A percentile compares a stretch with the other conserved stretches of the same genome.
phyloP scores from a whole-genome alignment of 495 filamentous ascomycete genomes.

The Saxophila tyrrhenica region DNA sequence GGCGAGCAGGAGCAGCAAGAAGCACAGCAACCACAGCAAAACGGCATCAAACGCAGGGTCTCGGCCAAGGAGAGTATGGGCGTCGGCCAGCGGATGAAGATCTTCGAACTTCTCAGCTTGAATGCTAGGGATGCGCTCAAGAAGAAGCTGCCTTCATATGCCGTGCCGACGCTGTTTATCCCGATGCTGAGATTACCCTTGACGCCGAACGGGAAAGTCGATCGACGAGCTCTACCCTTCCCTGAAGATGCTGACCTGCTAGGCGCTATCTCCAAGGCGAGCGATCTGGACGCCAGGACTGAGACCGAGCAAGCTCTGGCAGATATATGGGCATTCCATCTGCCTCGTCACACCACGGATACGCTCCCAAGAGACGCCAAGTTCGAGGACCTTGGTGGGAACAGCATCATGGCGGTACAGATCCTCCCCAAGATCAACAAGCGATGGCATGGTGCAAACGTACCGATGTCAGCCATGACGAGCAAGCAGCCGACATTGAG shows the following conservation, averaged over 20 bases:
- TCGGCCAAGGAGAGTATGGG: slow-evolving; percentile 16
- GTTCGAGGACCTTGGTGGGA: slow-evolving; percentile 85
- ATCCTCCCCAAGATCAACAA: slow-evolving; percentile 61
- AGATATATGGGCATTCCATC: slow-evolving; percentile 54
- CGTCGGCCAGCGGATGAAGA: slow-evolving; percentile 15
- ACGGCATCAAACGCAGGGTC: slow-evolving; percentile 40
- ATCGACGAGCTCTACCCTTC: slow-evolving; percentile 83
- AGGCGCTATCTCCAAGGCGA: slow-evolving; percentile 31
- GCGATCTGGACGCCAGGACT: slow-evolving; percentile 32
- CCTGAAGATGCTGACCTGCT: slow-evolving; percentile 59
- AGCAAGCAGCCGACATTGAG: slow-evolving; percentile 65
- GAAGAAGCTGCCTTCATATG: slow-evolving; percentile 65
- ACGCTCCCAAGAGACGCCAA: slow-evolving; percentile 53
- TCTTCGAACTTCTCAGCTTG: slow-evolving; percentile 45
- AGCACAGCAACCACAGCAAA: slow-evolving; percentile 34
- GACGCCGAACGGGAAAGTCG: slow-evolving; percentile 92
- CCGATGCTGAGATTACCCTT: slow-evolving; percentile 70
- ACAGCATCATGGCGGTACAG: slow-evolving; percentile 78
- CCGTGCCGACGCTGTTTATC: slow-evolving; percentile 72
- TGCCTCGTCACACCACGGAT: slow-evolving; percentile 33
- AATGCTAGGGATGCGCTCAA: slow-evolving; percentile 64
- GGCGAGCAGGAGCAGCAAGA: slow-evolving; percentile 41
- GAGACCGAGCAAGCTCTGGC: slow-evolving; percentile 59
- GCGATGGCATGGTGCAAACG: slow-evolving; percentile 51
- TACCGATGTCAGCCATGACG: slow-evolving; percentile 59